phyloP scores from a whole-genome alignment of 352 stramenopile species.

The Globisporangium okanoganense region DNA sequence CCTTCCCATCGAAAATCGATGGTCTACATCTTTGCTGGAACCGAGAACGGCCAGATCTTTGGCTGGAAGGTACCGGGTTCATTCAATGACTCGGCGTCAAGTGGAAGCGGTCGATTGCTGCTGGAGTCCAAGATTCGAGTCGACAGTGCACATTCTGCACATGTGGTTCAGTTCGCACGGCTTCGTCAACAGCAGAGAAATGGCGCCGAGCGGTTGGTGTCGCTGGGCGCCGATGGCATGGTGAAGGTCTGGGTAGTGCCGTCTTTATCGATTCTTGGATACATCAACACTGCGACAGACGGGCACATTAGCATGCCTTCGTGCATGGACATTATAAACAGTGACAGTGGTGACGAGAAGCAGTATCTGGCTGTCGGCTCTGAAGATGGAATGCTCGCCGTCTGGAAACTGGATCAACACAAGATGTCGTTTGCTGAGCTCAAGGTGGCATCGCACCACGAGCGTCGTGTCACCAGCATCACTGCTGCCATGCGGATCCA shows the following conservation, averaged over 20 bases:
- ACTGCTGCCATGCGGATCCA: background rate
- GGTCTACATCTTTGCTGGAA: conserved; percentile 29
- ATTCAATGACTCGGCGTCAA: background rate
- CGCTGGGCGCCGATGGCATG: conserved; percentile 49
- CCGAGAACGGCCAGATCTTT: conserved; percentile 36
- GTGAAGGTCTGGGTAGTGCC: conserved; percentile 56
- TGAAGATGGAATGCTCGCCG: conserved; percentile 46
- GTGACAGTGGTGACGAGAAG: no score
- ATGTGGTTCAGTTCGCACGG: conserved; percentile 37
- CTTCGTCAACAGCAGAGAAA: conserved; percentile 4
- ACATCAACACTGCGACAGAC: conserved; percentile 37
- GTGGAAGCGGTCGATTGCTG: conserved; percentile 9
- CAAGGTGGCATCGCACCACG: conserved; percentile 28
- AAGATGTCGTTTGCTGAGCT: conserved; percentile 25
- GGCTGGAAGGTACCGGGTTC: conserved; percentile 21
- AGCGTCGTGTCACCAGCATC: conserved; percentile 39
- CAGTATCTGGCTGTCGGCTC: conserved; percentile 36
- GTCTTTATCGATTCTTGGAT: conserved; percentile 28
- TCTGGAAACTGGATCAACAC: conserved; percentile 27
- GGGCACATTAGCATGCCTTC: conserved; percentile 27
- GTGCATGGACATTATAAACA: conserved; percentile 29
- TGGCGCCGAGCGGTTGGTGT: conserved; percentile 20
- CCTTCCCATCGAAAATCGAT: background rate
- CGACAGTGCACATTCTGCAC: conserved; percentile 35
- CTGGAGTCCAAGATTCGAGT: conserved; percentile 21